These are phyloP conservation scores for Monosporascus sp. DNA, from an alignment of 2,329 filamentous ascomycete genomes.

Conservation along the genomic window DNA sequence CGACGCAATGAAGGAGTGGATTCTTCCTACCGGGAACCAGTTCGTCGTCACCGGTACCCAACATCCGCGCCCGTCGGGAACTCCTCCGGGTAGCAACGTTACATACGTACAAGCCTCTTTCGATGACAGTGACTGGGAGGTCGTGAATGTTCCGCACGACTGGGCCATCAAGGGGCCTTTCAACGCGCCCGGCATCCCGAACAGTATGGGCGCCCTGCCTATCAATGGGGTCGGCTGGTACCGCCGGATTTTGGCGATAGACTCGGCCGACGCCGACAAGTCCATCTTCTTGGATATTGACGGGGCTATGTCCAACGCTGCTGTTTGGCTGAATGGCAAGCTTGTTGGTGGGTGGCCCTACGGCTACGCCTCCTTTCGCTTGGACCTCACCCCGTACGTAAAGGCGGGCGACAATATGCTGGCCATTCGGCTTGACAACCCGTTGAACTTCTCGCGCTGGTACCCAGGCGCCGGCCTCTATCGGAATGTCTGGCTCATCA, in stretches of 20 bases:
- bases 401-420: constrained; percentile 34
- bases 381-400: constrained; percentile 42
- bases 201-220: constrained; percentile 39
- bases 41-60: constrained; percentile 23
- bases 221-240: constrained; percentile 48
- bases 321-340: constrained; percentile 46
- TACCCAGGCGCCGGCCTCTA: constrained; percentile 51
- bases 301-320: constrained; percentile 46
- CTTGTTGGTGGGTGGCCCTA: constrained; percentile 48
- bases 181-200: constrained; percentile 26
- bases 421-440: constrained; percentile 47
- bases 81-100: constrained; percentile 19
- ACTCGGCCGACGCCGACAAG: constrained; percentile 11
- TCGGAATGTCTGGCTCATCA: constrained; percentile 49
- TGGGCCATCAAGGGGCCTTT: constrained; percentile 39
- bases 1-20: constrained; percentile 25
- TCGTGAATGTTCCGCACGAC: constrained; percentile 36
- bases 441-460: constrained; percentile 43
- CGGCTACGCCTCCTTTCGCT: constrained; percentile 44
- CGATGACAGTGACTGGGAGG: constrained; percentile 29
- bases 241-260: constrained; percentile 31
- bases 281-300: constrained; percentile 30
- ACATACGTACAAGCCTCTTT: constrained; percentile 22
- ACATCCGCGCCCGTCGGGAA: constrained; percentile 15
- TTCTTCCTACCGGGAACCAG: constrained; percentile 26